Base-by-base conservation (phyloP, 257 asterid genomes). In the Apocynum venetum region DNA sequence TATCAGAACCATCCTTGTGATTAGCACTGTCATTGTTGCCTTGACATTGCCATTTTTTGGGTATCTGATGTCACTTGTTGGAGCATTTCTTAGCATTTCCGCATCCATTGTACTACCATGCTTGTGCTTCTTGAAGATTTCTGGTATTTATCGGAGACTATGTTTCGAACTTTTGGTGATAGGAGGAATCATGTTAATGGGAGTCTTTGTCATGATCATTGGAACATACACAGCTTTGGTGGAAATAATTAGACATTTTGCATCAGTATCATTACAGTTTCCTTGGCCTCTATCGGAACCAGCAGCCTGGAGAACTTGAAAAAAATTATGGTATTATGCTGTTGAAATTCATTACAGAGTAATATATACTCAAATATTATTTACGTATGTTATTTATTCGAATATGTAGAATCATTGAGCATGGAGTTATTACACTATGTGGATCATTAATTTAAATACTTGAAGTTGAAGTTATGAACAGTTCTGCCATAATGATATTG, bases 101-200 rank as follows among this genome's bases (percentile, higher is more conserved):
- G 96, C 92, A 31, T 92, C 96, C n/a, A 40, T 89, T 8, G 82
- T 91, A 25, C 78, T 94, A 25, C 98, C 98, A 0, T 89, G 97
- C 80, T 56, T 91, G 84, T 94, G 97, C 85, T 94, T 75, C 89
- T 80, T 89, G 87, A 92, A 87, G 91, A 88, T 92, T 17, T 88
- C 97, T 1, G 88, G 96, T 13, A 79, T 76, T 76, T 79, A 84
- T 53, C 65, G 49, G 19, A 83, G 81, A 66, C 72, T 85, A 46
- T 87, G 91, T 63, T 3, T 81, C 6, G 92, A 91, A 60, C 10
- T 80, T 17, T 6, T 85, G 25, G 5, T 72, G 46, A 35, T 92
- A 47, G 80, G 76, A 79, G 86, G 89, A 19, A 87, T 91, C 74
- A 86, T 89, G 75, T 80, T 82, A 19, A 13, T 83, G 31, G 97